Percentiles rank a stretch among this genome's conserved stretches.
phyloP scores from a whole-genome alignment of 2,329 filamentous ascomycete species.

The Phyllosticta citribraziliensis region DNA sequence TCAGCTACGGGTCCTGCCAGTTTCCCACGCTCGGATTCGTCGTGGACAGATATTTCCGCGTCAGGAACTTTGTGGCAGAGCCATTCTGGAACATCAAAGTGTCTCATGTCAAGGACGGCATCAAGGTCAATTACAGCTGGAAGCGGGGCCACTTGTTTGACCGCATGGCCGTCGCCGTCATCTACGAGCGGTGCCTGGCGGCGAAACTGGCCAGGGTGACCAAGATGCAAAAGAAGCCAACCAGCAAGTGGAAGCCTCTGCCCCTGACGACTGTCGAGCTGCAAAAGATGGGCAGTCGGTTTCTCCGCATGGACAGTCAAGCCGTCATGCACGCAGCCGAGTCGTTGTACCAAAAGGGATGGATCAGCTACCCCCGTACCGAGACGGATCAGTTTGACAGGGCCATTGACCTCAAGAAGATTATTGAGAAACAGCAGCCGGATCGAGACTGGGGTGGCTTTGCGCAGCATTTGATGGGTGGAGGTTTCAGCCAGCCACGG shows the following conservation, averaged over 20 bases:
- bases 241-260: constrained; percentile 86
- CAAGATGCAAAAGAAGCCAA: constrained; percentile 83
- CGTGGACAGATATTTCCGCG: constrained; percentile 88
- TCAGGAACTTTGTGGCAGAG: constrained; percentile 88
- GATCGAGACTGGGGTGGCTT: constrained; percentile 71
- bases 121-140: constrained; percentile 80
- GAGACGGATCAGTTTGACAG: constrained; percentile 94
- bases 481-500: constrained; percentile 71
- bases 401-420: constrained; percentile 69
- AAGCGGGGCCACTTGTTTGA: constrained; percentile 77
- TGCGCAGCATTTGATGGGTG: constrained; percentile 63
- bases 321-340: constrained; percentile 83
- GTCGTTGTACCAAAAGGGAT: constrained; percentile 81
- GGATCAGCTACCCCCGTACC: constrained; percentile 94
- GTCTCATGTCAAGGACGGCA: constrained; percentile 64
- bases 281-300: constrained; percentile 86
- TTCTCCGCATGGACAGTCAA: constrained; percentile 84
- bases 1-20: constrained; percentile 94
- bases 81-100: constrained; percentile 89
- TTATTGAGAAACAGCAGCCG: constrained; percentile 76
- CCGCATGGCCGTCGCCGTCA: constrained; percentile 64
- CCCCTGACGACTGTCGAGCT: constrained; percentile 92
- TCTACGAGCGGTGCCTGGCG: constrained; percentile 75
- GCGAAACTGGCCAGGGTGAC: constrained; percentile 70
- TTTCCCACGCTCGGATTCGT: constrained; percentile 96